phyloP scores from a whole-genome alignment of 495 filamentous ascomycete genomes.

The Penicillium alfredii region DNA sequence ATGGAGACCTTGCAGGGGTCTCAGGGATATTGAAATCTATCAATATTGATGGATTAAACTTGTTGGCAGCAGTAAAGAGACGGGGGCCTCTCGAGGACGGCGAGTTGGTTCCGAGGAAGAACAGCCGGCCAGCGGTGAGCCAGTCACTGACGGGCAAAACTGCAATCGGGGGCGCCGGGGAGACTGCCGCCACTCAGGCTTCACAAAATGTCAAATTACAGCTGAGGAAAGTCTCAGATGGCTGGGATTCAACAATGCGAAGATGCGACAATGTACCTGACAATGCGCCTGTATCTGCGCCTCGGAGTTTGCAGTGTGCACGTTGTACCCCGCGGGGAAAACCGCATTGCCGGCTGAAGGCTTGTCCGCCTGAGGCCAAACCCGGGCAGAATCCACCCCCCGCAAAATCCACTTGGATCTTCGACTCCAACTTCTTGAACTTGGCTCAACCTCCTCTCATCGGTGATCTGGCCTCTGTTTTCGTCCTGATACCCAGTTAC shows the following conservation, averaged over 20 bases:
- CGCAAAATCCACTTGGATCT: slow-evolving; percentile 8
- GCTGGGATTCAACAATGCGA: not conserved
- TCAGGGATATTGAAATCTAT: too few relatives aligned
- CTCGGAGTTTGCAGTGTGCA: too few relatives aligned
- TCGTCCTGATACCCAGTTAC: too few relatives aligned
- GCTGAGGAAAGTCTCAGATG: not conserved
- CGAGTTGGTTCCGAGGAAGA: slow-evolving; percentile 7
- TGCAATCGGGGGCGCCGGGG: slow-evolving; percentile 9
- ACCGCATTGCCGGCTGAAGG: slow-evolving; percentile 18
- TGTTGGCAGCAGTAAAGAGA: too few relatives aligned
- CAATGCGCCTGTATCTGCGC: too few relatives aligned
- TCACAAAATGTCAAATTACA: too few relatives aligned
- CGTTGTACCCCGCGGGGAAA: slow-evolving; percentile 26
- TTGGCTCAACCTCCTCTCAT: not conserved
- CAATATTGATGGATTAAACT: too few relatives aligned
- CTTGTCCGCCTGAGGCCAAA: slow-evolving; percentile 16
- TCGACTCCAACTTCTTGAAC: slow-evolving; percentile 3
- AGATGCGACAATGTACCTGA: too few relatives aligned
- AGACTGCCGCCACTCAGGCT: slow-evolving; percentile 1
- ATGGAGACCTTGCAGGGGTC: not conserved
- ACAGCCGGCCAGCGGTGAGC: slow-evolving; percentile 16
- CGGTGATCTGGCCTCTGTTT: not conserved
- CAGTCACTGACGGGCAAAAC: slow-evolving; percentile 16
- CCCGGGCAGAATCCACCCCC: slow-evolving; percentile 1
- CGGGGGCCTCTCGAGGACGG: slow-evolving; percentile 4